Evolutionary conservation across 208 protist genomes (phyloP).

Genomic region (Leishmania tropica): DNA sequence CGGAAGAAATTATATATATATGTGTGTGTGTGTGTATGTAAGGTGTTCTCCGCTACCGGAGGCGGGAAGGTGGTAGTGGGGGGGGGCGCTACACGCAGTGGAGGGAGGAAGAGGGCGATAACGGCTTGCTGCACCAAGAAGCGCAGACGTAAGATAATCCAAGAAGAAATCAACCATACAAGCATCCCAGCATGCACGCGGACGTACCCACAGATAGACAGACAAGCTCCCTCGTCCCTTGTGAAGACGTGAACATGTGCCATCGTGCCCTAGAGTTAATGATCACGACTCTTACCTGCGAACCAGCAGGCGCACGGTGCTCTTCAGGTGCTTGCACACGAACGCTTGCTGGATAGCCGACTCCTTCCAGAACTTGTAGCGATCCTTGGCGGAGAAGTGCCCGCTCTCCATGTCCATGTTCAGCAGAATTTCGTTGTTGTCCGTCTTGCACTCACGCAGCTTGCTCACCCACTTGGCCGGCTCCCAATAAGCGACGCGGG

Average conservation of each 20-base stretch:
- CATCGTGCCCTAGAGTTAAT: background rate
- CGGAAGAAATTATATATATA: background rate
- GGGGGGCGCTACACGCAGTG: background rate
- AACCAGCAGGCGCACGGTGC: slow-evolving; percentile 54
- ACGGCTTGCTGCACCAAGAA: background rate
- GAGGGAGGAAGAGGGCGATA: background rate
- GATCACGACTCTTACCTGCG: slow-evolving; percentile 32
- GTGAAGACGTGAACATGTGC: background rate
- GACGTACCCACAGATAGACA: background rate
- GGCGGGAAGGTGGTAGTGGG: no score
- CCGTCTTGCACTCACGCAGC: slow-evolving; percentile 82
- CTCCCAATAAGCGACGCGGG: slow-evolving; percentile 93
- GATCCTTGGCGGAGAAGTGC: slow-evolving; percentile 90
- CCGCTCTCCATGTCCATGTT: slow-evolving; percentile 92
- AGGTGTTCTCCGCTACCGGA: no score
- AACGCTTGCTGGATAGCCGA: slow-evolving; percentile 90
- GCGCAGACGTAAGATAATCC: background rate
- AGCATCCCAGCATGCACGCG: background rate
- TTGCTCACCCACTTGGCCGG: slow-evolving; percentile 90
- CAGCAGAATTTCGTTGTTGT: slow-evolving; percentile 79
- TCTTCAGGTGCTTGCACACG: slow-evolving; percentile 86
- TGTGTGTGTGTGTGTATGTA: background rate
- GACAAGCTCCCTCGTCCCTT: background rate
- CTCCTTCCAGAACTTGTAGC: slow-evolving; percentile 90
- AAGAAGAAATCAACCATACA: background rate